phyloP scores from a whole-genome alignment of 352 stramenopile genomes.

The Albugo laibachii region DNA sequence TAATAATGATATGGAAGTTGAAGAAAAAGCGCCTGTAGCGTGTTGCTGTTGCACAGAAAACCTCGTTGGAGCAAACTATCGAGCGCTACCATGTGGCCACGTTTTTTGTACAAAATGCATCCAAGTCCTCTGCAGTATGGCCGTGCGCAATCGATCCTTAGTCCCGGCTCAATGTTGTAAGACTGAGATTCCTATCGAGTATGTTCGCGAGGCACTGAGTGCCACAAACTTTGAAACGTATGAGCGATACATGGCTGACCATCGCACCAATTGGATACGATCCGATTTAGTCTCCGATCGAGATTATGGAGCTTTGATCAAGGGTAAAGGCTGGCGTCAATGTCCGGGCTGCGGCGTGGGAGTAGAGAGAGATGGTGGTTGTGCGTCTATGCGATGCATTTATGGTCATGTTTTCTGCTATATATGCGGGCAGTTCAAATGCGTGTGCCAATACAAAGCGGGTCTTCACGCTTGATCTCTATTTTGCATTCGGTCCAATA shows the following conservation, averaged over 20 bases:
- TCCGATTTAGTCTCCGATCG: conserved; percentile 31
- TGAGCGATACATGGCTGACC: conserved; percentile 27
- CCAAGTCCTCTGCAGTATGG: conserved; percentile 25
- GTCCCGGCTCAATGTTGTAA: conserved; percentile 53
- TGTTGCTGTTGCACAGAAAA: conserved; percentile 19
- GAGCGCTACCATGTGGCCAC: conserved; percentile 28
- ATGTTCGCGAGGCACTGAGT: conserved; percentile 22
- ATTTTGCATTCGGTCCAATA: too few species aligned
- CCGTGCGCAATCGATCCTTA: conserved; percentile 27
- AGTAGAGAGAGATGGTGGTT: conserved; percentile 30
- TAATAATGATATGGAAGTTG: too few species aligned
- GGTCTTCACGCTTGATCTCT: too few species aligned
- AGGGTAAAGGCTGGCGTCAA: conserved; percentile 16
- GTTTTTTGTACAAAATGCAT: conserved; percentile 43
- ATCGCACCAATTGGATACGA: conserved; percentile 14
- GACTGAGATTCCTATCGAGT: conserved; percentile 43
- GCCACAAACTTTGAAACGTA: conserved; percentile 16
- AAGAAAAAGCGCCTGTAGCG: conserved; percentile 18
- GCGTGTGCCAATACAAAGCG: too few species aligned
- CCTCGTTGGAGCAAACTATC: conserved; percentile 6
- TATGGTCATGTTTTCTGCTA: conserved; percentile 50
- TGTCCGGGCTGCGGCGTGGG: conserved; percentile 51
- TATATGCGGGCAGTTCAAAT: conserved; percentile 7
- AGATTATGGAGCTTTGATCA: conserved; percentile 29
- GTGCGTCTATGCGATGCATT: conserved; percentile 30